Conservation (phyloP, 2,329 filamentous ascomycete genomes). For the Penicillium sp. region DNA sequence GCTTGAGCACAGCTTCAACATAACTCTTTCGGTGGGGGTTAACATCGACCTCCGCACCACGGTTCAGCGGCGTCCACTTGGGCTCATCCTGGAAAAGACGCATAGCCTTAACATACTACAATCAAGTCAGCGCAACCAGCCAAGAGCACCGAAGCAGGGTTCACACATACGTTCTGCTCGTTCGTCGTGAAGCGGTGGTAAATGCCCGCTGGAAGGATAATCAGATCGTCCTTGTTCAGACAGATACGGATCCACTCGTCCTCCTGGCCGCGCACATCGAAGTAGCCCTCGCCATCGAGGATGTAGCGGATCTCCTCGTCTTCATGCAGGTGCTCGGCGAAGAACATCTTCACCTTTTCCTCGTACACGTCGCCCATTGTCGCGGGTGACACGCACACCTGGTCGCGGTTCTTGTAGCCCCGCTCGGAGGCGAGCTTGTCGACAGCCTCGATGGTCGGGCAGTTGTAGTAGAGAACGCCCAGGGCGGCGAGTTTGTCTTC, state of each 20-base stretch:
- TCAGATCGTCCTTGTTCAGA: constrained; percentile 80
- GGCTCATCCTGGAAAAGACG: constrained; percentile 96
- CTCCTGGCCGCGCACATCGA: constrained; percentile 77
- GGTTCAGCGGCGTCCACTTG: constrained; percentile 93
- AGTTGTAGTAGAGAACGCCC: constrained; percentile 73
- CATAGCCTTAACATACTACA: constrained; percentile 92
- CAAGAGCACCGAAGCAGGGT: not conserved
- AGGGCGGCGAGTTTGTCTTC: constrained; percentile 63
- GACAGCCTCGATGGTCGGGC: constrained; percentile 61
- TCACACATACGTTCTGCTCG: constrained; percentile 69
- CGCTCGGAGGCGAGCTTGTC: constrained; percentile 68
- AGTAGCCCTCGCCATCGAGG: constrained; percentile 79
- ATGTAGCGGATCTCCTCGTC: constrained; percentile 98
- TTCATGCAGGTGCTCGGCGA: constrained; percentile 92
- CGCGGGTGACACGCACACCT: constrained; percentile 79
- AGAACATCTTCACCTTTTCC: constrained; percentile 88
- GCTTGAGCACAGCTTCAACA: constrained; percentile 42
- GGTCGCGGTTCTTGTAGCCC: constrained; percentile 89
- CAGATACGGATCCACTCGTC: constrained; percentile 87
- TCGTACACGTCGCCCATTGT: constrained; percentile 86
- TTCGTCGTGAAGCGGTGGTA: constrained; percentile 98
- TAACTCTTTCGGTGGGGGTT: constrained; percentile 80
- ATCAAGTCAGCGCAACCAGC: constrained; percentile 7
- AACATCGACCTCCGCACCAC: constrained; percentile 66
- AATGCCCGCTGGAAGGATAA: constrained; percentile 90